Conservation (phyloP, 2,329 filamentous ascomycete species). For the Phoma herbarum region DNA sequence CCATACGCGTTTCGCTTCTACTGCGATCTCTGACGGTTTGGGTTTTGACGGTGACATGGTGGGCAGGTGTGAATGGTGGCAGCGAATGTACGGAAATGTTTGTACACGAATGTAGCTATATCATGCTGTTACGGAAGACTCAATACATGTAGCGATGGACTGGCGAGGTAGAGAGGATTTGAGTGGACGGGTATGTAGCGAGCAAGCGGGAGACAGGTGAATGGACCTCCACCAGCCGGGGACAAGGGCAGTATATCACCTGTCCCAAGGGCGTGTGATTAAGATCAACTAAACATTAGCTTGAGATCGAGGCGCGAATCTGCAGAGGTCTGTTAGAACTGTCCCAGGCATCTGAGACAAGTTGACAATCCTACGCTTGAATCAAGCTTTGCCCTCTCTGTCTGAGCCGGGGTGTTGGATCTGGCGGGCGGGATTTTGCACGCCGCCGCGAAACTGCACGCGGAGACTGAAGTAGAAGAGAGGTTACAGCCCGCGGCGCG, state of each 20-base stretch:
- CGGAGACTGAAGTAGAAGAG: slow-evolving; percentile 39
- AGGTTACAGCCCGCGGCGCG: slow-evolving; percentile 30
- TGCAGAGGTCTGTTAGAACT: slow-evolving; percentile 36
- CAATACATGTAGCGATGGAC: slow-evolving; percentile 20
- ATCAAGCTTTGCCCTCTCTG: slow-evolving; percentile 35
- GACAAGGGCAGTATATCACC: slow-evolving; percentile 43
- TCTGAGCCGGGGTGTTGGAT: slow-evolving; percentile 33
- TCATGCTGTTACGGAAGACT: slow-evolving; percentile 11
- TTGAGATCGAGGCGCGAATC: slow-evolving; percentile 40
- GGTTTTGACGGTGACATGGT: slow-evolving; percentile 67
- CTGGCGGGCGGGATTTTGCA: slow-evolving; percentile 33
- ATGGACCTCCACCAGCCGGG: slow-evolving; percentile 26
- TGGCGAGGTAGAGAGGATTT: not conserved
- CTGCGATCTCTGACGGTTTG: slow-evolving; percentile 74
- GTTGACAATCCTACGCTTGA: slow-evolving; percentile 42
- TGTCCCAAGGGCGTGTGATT: slow-evolving; percentile 40
- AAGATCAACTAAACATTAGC: slow-evolving; percentile 42
- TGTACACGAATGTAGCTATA: slow-evolving; percentile 8
- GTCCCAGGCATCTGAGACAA: slow-evolving; percentile 36
- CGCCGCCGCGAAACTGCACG: slow-evolving; percentile 27
- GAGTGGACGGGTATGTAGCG: slow-evolving; percentile 13
- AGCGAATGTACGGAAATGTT: slow-evolving; percentile 7
- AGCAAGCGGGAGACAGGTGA: slow-evolving; percentile 15
- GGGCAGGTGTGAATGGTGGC: slow-evolving; percentile 10
- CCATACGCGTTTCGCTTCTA: slow-evolving; percentile 75